Evolutionary conservation across 106 monocot genomes (phyloP).

Genomic region (Dendrobium officinale): DNA sequence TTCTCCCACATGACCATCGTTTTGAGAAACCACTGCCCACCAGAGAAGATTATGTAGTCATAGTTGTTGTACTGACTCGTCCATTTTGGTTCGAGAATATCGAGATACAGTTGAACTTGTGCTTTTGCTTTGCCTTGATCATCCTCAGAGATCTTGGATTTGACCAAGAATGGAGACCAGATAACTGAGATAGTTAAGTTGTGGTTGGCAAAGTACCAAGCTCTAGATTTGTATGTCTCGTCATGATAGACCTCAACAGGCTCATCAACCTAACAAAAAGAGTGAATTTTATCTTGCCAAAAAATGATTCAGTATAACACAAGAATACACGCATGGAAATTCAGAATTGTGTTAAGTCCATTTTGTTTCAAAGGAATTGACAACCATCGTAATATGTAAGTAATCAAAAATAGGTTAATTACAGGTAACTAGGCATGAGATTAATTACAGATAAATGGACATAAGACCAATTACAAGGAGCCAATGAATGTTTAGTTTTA

Average conservation of each 20-base stretch:
- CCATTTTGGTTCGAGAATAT: slow-evolving; percentile 30
- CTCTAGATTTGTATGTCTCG: slow-evolving; percentile 14
- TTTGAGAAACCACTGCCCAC: slow-evolving; percentile 41
- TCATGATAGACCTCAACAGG: slow-evolving; percentile 27
- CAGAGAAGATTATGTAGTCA: slow-evolving; percentile 34
- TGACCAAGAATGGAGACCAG: slow-evolving; percentile 46
- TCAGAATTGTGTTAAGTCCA: no score
- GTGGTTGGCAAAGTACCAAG: slow-evolving; percentile 22
- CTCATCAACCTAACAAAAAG: slow-evolving; percentile 11
- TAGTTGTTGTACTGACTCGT: slow-evolving; percentile 4
- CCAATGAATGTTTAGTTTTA: no score
- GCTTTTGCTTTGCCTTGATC: not conserved
- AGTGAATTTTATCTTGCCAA: no score
- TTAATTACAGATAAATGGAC: no score
- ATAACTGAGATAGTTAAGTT: slow-evolving; percentile 28
- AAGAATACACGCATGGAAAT: no score
- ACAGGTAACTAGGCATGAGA: no score
- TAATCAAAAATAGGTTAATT: no score
- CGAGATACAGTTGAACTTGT: slow-evolving; percentile 24
- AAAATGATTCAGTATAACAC: no score
- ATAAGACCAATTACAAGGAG: no score
- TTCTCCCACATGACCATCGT: slow-evolving; percentile 25
- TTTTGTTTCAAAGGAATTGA: no score
- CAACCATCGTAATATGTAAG: no score
- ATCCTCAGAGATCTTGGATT: slow-evolving; percentile 15